phyloP scores from a whole-genome alignment of 1,284 basidiomycete genomes.

The Ganoderma leucocontextum region DNA sequence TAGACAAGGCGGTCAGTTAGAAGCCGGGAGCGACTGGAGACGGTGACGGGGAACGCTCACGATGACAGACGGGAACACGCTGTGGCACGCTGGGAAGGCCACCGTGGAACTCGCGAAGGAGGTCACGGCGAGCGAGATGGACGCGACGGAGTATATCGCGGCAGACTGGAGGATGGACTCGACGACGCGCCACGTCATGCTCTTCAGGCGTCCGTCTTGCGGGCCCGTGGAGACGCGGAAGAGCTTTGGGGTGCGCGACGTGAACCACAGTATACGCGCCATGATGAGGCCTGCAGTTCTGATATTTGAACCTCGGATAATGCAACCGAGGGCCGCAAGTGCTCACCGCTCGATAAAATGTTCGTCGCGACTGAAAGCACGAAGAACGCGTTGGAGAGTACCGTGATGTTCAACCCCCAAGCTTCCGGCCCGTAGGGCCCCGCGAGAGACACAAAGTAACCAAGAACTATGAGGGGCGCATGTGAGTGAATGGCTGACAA shows the following conservation, averaged over 20 bases:
- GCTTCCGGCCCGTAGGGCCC: background rate
- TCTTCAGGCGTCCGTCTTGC: slow-evolving; percentile 1
- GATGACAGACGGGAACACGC: slow-evolving; percentile 30
- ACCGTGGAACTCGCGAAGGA: slow-evolving; percentile 27
- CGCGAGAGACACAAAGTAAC: slow-evolving; percentile 1
- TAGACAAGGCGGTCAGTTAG: background rate
- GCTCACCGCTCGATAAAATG: slow-evolving; percentile 21
- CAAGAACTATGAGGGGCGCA: background rate
- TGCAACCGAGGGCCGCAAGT: background rate
- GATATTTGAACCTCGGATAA: background rate
- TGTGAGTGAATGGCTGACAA: background rate
- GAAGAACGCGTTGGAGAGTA: slow-evolving; percentile 14
- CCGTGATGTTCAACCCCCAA: background rate
- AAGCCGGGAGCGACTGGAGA: background rate
- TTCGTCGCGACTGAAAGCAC: slow-evolving; percentile 25
- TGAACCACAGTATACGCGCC: slow-evolving; percentile 17
- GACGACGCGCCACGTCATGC: slow-evolving; percentile 24
- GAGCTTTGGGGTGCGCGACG: background rate
- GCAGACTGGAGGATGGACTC: slow-evolving; percentile 33
- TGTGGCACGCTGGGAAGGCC: slow-evolving; percentile 24
- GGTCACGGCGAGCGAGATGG: slow-evolving; percentile 27
- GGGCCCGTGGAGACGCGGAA: background rate
- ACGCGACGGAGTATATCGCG: slow-evolving; percentile 31
- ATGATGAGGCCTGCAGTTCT: slow-evolving; percentile 17
- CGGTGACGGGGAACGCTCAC: slow-evolving; percentile 15